Evolutionary conservation across 306 rosid genomes (phyloP), one percentile per base, ranked within the genome.

Genomic region (Corylus americana): DNA sequence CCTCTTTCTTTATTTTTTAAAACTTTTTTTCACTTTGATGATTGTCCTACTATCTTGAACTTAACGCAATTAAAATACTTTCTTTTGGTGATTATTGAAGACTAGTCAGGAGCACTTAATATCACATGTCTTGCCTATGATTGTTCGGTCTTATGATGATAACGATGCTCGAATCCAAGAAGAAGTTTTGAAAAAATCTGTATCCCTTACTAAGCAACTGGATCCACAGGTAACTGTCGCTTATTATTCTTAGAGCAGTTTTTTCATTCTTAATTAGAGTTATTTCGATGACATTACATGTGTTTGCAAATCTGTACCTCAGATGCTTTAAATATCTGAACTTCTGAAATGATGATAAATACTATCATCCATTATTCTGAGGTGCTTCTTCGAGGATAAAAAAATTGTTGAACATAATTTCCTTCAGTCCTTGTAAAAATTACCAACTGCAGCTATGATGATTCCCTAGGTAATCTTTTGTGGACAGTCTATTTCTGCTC

Each of bases 141-240:
- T 96, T 73, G 89, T 96, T 71, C 97, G 98, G 77, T 97, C 98
- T 77, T 96, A 87, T 79, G 97, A 91, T 78, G 98, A 96, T 79
- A 90, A 42, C n/a, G 97, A 96, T 90, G 85, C 93, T 76, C 99
- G 97, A 70, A 77, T 93, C 71, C 99, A 96, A 87, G 99, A 96
- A 89, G 98, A 96, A 87, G 99, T 89, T 83, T 78, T 96, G 87
- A 96, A 83, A 84, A 96, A 86, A 79, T 93, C 97, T 54, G 81
- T 86, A 31, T 81, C 92, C 76, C 91, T 96, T 79, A 81, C 93
- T 47, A 96, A 88, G 82, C 91, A 93, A 80, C 91, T 96, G 79
- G 97, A 96, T 81, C 50, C 75, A 78, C 94, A 96, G 99, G 99
- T 96, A 79, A 86, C 63, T 80, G 72, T 77, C 79, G 66, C 82